Percentiles rank a stretch among this genome's conserved stretches.
phyloP scores from a whole-genome alignment of 306 rosid genomes.

The Dalbergia cochinchinensis region DNA sequence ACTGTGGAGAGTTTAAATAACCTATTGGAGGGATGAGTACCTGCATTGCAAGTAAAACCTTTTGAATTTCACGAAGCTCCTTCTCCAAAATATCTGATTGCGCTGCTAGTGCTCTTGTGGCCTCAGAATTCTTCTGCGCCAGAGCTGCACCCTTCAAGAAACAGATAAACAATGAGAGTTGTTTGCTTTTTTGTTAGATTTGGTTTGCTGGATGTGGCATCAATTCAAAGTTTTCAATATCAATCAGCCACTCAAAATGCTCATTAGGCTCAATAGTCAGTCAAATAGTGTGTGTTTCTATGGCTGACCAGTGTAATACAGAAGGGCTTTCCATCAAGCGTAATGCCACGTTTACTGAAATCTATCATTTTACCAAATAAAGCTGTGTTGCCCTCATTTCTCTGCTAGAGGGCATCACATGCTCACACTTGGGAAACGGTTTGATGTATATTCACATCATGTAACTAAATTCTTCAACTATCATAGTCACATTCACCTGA shows the following conservation, averaged over 20 bases:
- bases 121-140: conserved; percentile 84
- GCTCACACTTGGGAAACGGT: too few relatives aligned
- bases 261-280: background rate
- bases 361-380: background rate
- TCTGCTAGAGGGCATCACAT: background rate
- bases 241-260: background rate
- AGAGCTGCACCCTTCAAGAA: conserved; percentile 79
- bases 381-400: background rate
- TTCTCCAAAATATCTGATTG: conserved; percentile 85
- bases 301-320: too few relatives aligned
- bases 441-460: too few relatives aligned
- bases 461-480: too few relatives aligned
- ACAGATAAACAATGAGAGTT: conserved; percentile 46
- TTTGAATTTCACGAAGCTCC: conserved; percentile 91
- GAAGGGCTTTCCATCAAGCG: too few relatives aligned
- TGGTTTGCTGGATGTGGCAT: background rate
- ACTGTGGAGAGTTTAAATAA: conserved; percentile 5
- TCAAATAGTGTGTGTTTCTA: too few relatives aligned
- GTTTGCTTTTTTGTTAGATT: background rate
- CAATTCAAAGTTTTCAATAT: background rate
- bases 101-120: conserved; percentile 75
- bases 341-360: background rate
- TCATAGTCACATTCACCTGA: too few relatives aligned
- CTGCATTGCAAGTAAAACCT: conserved; percentile 94
- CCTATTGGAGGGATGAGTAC: conserved; percentile 50